Conservation (phyloP, 768 basidiomycete genomes). For the Hirschioporus abietinus region DNA sequence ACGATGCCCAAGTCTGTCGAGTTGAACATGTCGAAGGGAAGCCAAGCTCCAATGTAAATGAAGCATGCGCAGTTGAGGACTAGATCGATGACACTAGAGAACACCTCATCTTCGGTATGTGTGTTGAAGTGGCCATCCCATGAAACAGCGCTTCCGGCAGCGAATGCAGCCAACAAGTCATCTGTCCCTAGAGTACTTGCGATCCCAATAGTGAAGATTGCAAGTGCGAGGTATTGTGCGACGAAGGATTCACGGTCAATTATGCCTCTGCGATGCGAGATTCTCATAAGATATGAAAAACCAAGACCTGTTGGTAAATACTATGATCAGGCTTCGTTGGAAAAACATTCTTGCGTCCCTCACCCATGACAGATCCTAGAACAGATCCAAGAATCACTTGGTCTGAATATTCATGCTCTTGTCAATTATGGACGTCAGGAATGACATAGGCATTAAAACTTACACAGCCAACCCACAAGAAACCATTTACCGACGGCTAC, state of each 20-base stretch:
- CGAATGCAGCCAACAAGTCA: slow-evolving; percentile 86
- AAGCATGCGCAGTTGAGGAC: slow-evolving; percentile 78
- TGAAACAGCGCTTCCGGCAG: slow-evolving; percentile 82
- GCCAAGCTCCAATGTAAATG: slow-evolving; percentile 85
- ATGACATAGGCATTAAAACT: slow-evolving; percentile 19
- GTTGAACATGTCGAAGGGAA: slow-evolving; percentile 60
- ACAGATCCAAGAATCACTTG: slow-evolving; percentile 72
- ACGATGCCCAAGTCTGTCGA: slow-evolving; percentile 51
- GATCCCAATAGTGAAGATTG: slow-evolving; percentile 73
- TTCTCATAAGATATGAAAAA: slow-evolving; percentile 71
- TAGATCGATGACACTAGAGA: slow-evolving; percentile 88
- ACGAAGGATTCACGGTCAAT: slow-evolving; percentile 84
- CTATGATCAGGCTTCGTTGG: neutral
- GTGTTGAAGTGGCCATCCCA: slow-evolving; percentile 85
- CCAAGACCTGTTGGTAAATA: slow-evolving; percentile 39
- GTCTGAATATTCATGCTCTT: slow-evolving; percentile 38
- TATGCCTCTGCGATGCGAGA: slow-evolving; percentile 53
- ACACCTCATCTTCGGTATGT: slow-evolving; percentile 79
- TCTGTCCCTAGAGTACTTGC: slow-evolving; percentile 78
- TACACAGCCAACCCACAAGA: slow-evolving; percentile 78
- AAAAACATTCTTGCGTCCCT: slow-evolving; percentile 10
- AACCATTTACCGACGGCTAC: slow-evolving; percentile 82
- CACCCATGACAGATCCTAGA: slow-evolving; percentile 56
- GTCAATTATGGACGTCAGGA: neutral
- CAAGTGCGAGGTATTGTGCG: slow-evolving; percentile 73